Percentiles rank a stretch among this genome's conserved stretches.
phyloP scores from a whole-genome alignment of 257 asterid species.

The Gardenia jasminoides region DNA sequence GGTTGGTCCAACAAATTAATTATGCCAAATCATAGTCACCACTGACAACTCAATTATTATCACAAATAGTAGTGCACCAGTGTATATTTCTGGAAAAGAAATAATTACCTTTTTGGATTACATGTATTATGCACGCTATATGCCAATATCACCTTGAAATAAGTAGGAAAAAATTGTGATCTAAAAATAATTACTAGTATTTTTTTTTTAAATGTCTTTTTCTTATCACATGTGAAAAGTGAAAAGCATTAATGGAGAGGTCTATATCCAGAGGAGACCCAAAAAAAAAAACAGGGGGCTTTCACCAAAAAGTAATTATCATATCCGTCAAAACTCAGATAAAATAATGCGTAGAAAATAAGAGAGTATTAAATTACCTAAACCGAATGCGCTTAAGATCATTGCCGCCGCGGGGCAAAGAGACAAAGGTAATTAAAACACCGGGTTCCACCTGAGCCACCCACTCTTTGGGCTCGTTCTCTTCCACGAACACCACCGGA shows the following conservation, averaged over 20 bases:
- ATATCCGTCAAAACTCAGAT: background rate
- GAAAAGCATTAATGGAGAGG: background rate
- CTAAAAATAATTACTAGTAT: too few species aligned
- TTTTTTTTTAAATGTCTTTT: too few species aligned
- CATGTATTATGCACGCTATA: background rate
- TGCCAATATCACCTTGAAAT: background rate
- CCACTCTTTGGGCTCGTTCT: constrained; percentile 96
- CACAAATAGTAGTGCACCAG: too few species aligned
- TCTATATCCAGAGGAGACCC: background rate
- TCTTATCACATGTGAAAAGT: too few species aligned
- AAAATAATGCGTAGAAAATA: background rate
- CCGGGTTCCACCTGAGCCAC: constrained; percentile 99
- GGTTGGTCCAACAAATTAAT: constrained; percentile 16
- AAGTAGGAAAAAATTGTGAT: background rate
- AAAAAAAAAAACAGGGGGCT: background rate
- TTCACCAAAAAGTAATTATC: constrained; percentile 2
- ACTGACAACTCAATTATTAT: constrained; percentile 11
- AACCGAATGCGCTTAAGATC: constrained; percentile 94
- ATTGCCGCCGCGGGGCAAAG: constrained; percentile 91
- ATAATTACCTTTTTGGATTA: background rate
- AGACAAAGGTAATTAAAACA: constrained; percentile 84
- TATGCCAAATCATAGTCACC: constrained; percentile 17
- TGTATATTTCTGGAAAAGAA: background rate
- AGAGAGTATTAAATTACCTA: constrained; percentile 49
- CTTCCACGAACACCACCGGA: constrained; percentile 84